Evolutionary conservation across 106 monocot genomes (phyloP), one percentile per base, ranked within the genome.

Genomic region (Dendrobium officinale): DNA sequence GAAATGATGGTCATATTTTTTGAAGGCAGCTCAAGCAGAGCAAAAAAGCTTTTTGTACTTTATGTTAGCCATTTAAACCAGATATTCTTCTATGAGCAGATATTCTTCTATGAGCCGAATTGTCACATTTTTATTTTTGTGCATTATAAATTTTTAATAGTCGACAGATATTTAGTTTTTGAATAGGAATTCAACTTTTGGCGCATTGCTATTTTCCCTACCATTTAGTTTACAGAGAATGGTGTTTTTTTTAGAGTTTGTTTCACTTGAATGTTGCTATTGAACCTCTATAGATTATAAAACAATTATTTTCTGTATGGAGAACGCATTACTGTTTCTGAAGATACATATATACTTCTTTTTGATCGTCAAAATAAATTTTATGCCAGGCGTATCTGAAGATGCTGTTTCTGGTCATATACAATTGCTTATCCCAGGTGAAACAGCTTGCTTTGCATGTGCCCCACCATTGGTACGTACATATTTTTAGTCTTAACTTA

Each of bases 341-440:
- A 27, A 64, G 19, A 64, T 22, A 64, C 22, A 7, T 24, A 61
- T 54, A 4, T 1, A 54, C 51, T 58, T 18, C 24, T n/a, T 70
- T 70, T 37, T 70, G 1, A 37, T 51, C 26, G 29, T 76, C 15
- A 48, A 76, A 24, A 48, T 29, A 2, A 45, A 76, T 76, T 74
- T 78, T 70, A 37, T 70, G 4, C 9, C 94, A 98, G 97, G 97
- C 84, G 97, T 98, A 47, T 98, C 94, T 29, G 97, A 98, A 87
- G 97, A 98, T 95, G 97, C 97, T 83, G 97, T 98, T 79, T 98
- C 97, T 80, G 97, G 97, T 77, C 97, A 98, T 82, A 92, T 98
- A 84, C 97, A 98, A 77, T 83, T 98, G 77, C 79, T 98, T 59
- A 75, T 94, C 84, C 97, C 97, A 79, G 94, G 97, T 45, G 94